Percentiles rank a stretch among this genome's conserved stretches.
phyloP scores from a whole-genome alignment of 164 flowering plant species.

The grape (Vitis vinifera) region ASM3070453v1 NC_081819.1:17969001-17969500 shows the following conservation, averaged over 20 bases:
- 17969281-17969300: background rate
- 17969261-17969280: too few relatives aligned
- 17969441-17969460: constrained; percentile 17
- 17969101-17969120: too few relatives aligned
- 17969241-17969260: too few relatives aligned
- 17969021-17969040: background rate
- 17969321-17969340: background rate
- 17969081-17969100: background rate
- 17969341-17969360: background rate
- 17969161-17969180: too few relatives aligned
- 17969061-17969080: background rate
- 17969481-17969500: constrained; percentile 16
- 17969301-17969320: background rate
- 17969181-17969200: too few relatives aligned
- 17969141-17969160: too few relatives aligned
- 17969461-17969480: constrained; percentile 25
- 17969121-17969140: too few relatives aligned
- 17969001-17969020: background rate
- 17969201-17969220: too few relatives aligned
- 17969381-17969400: background rate
- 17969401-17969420: constrained; percentile 26
- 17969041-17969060: constrained; percentile 1
- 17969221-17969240: too few relatives aligned
- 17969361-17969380: background rate
- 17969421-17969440: background rate